Evolutionary conservation across 371 early-diverging fungal genomes (phyloP), one percentile per base, ranked within the genome.

Genomic region (Mucor mucedo): DNA sequence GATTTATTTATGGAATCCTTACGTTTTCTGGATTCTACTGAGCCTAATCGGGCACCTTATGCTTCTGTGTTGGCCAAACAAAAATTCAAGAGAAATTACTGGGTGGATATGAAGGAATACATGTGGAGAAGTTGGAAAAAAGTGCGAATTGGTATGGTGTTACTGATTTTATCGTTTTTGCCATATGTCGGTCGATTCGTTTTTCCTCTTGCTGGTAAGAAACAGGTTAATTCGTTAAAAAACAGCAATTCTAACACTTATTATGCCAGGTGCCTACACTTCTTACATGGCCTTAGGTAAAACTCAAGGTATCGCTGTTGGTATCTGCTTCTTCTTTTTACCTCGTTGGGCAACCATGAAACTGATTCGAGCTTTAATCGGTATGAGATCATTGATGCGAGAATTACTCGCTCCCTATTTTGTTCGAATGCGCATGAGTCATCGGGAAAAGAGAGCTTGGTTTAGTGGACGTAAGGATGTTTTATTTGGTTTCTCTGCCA

Each of bases 371-470:
- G 84, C 83, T 0, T 75, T 87, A 66, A 84, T 85, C 65, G 84
- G 81, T 30, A 85, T 85, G 76, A 73, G 89, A 33, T 75, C 87
- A 5, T 69, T 89, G 58, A 85, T 82, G 66, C 82, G 89, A 48
- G 88, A 89, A 63, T 61, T 89, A 39, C 45, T 89, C 29, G 87
- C 85, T 38, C 89, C 89, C 14, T 89, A 89, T 65, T 87, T 89
- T 74, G 76, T 76, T n/a, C 75, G 89, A 28, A 73, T 85, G 74
- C 70, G 71, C 0, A 79, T 87, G 79, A 65, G 64, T 10, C 76
- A 77, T 64, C 72, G 70, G 45, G 83, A 82, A 59, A 84, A 78
- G 63, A 77, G 76, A 13, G 63, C 73, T 55, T 89, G 87, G 86
- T 87, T 89, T 66, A 82, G 76, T 53, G 79, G 82, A 39, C 72